Base-by-base conservation (phyloP, 495 filamentous ascomycete genomes). In the Penicillium cinerascens region DNA sequence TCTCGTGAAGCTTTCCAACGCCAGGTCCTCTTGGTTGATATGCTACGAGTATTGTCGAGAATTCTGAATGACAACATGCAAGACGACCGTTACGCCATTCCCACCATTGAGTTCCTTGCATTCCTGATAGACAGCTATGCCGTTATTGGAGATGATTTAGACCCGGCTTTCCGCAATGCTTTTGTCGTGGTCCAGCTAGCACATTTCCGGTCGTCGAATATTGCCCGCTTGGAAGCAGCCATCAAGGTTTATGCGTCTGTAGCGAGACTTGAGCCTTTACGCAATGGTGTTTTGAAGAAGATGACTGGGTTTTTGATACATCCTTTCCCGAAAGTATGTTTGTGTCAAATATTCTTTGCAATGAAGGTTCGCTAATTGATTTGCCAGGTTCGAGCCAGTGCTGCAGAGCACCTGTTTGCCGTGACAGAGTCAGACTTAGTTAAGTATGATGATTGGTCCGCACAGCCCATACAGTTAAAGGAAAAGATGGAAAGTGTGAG, bases 171-270 rank as follows among this genome's bases (percentile, higher is more conserved):
- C 57, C 78, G 79, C 56, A 78, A 65, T 20, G 64, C 95, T 17
- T 91, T 91, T 49, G 70, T 82, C 26, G 67, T 82, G 13, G 78
- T 84, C 8, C 89, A 92, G 56, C 89, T 86, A 67, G 77, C 88
- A 4, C 89, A 91, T 59, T 90, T 85, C 75, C 92, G 91, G 70
- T 87, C 88, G 9, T 78, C 81, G 10, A 90, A 88, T 62, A 82
- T 95, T 5, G 76, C 80, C 23, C 89, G 91, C 58, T 74, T 97
- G 9, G 82, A 87, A 63, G 87, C 88, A 1, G 89, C 87, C 16
- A 71, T 95, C 39, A 82, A 80, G 49, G 79, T 91, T 5, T 97
- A 96, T 68, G 79, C 83, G 5, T 83, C 83, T 15, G 67, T 97
- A 22, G 73, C 71, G 18, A 63, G 69, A 21, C 48, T 79, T 18